Base-by-base conservation (phyloP, 352 stramenopile genomes). In the Thalassiosira allenii region DNA sequence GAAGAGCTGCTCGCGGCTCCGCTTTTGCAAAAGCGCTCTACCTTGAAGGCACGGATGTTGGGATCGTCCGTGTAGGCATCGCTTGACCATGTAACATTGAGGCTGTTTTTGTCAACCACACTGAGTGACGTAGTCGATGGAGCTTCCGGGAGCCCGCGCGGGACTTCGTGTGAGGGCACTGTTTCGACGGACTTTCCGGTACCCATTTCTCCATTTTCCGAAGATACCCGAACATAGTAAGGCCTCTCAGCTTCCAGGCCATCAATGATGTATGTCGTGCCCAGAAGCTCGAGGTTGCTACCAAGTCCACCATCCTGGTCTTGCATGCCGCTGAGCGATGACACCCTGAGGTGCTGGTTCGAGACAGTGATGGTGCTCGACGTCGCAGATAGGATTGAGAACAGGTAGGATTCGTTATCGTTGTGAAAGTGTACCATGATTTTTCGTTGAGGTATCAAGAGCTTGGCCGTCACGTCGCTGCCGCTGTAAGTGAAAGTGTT, bases 171-270 rank as follows among this genome's bases (percentile, higher is more conserved):
- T 27, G 54, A 9, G 27, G 89, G 89, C 2, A 53, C 34, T 29
- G 87, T 92, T 63, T 12, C 37, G 20, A 86, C 41, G 43, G 84
- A 83, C 51, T 68, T 82, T 0, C 91, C 89, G n/a, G 79, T 85
- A 23, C 90, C 86, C 66, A 89, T 81, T 68, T 78, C 87, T 3
- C 93, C 93, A 61, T 99, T 99, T 84, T 95, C 97, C 2, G 96
- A 94, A 12, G 95, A 97, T 0, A 99, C 95, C 12, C 97, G 94
- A 3, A 98, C 95, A 64, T 93, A 98, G 82, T 98, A 98, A 14
- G 89, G 75, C 4, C 72, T 91, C 17, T 95, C 96, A 30, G 92
- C 86, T 29, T 79, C 58, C 1, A 98, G 86, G 11, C 86, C 88
- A 0, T 93, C 86, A 51, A 99, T 94, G 23, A 96, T 73, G 66